phyloP scores from a whole-genome alignment of 345 rosid species.

The Eucalyptus viminalis region DNA sequence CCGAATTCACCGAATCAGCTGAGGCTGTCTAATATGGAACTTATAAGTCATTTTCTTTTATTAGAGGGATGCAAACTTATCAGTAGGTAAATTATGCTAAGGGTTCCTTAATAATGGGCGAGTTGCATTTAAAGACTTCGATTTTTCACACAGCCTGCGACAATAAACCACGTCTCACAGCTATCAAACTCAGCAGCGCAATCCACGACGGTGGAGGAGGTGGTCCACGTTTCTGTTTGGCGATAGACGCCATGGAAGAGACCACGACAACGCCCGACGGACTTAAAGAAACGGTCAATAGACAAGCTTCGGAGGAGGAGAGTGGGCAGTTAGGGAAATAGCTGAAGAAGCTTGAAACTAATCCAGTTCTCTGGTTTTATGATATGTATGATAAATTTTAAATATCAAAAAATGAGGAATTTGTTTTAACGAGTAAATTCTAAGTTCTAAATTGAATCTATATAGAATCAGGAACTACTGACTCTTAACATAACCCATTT shows the following conservation, averaged over 20 bases:
- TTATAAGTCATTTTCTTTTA: no score
- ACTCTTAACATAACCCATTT: no score
- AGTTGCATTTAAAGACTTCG: no score
- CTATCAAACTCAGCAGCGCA: neutral
- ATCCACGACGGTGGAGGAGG: neutral
- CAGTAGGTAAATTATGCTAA: no score
- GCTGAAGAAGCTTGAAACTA: no score
- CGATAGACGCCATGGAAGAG: neutral
- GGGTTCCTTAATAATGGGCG: no score
- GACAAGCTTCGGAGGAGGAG: neutral
- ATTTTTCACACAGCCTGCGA: no score
- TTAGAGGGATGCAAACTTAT: no score
- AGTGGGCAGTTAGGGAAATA: neutral
- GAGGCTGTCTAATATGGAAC: conserved; percentile 9
- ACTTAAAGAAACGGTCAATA: neutral
- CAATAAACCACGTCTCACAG: neutral
- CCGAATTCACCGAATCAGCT: conserved; percentile 24
- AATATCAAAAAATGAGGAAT: no score
- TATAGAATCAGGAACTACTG: fast-evolving
- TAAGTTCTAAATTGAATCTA: fast-evolving
- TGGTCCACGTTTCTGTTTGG: neutral
- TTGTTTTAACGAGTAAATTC: fast-evolving
- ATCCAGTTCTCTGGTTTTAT: no score
- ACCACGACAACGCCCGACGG: no score
- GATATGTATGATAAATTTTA: fast-evolving